Conservation (phyloP, 2,329 filamentous ascomycete species). For the Mycosphaerella sp. region DNA sequence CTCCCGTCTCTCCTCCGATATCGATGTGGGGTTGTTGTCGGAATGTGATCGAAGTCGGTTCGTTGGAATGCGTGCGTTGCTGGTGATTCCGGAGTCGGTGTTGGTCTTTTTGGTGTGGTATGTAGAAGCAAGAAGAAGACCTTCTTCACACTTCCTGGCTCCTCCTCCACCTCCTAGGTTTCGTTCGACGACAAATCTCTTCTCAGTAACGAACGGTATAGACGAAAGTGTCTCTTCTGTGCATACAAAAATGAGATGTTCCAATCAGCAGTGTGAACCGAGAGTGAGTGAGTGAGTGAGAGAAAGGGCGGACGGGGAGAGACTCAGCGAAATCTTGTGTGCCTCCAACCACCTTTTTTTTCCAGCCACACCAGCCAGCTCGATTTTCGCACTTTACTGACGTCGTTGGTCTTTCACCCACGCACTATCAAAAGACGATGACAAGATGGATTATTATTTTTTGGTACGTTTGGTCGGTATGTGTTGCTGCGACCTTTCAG, state of each 20-base stretch:
- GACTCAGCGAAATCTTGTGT: constrained; percentile 2
- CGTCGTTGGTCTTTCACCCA: too few relatives aligned
- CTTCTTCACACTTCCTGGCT: neutral
- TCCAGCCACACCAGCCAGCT: constrained; percentile 2
- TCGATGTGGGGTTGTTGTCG: neutral
- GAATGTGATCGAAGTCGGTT: constrained; percentile 4
- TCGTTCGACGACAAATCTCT: neutral
- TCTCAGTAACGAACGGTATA: constrained; percentile 1
- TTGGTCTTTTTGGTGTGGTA: constrained; percentile 3
- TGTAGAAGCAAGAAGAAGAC: neutral
- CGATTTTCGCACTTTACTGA: neutral
- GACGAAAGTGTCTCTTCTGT: neutral
- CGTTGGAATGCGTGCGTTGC: neutral
- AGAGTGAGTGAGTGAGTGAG: too few relatives aligned
- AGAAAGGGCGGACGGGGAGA: neutral
- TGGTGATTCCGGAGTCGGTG: neutral
- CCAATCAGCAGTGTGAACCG: neutral
- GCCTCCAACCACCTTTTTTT: constrained; percentile 3
- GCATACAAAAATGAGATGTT: neutral
- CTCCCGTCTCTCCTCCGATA: too few relatives aligned
- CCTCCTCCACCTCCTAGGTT: neutral
- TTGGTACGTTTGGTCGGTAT: neutral
- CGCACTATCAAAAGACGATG: neutral
- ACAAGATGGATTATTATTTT: neutral
- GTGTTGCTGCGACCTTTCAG: neutral